These are phyloP conservation scores for Ustilago loliicola DNA, from an alignment of 1,284 basidiomycete genomes.

Conservation along the genomic window DNA sequence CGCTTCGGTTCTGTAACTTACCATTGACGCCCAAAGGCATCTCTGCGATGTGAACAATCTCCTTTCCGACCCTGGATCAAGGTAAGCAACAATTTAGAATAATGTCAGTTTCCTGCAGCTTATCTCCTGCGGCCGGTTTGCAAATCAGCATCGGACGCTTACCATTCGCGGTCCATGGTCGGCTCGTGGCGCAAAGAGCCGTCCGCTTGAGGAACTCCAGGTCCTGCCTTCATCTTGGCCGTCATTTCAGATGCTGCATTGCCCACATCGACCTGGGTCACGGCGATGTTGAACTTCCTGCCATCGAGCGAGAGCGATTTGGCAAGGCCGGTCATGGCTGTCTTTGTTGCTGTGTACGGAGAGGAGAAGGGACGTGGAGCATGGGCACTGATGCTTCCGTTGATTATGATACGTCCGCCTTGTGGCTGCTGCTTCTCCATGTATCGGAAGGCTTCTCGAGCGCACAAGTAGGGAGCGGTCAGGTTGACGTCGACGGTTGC, in stretches of 20 bases:
- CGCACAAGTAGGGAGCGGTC: constrained; percentile 57
- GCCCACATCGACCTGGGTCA: constrained; percentile 61
- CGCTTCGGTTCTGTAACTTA: constrained; percentile 19
- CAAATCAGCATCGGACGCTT: constrained; percentile 7
- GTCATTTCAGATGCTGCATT: constrained; percentile 63
- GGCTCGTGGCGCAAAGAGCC: constrained; percentile 54
- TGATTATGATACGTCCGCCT: constrained; percentile 62
- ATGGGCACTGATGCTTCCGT: constrained; percentile 58
- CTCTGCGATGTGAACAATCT: constrained; percentile 57
- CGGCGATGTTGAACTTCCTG: constrained; percentile 53
- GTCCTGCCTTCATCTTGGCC: constrained; percentile 47
- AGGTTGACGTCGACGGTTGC: constrained; percentile 59
- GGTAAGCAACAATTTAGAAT: background rate
- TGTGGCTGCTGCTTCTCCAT: constrained; percentile 54
- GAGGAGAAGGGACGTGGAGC: constrained; percentile 49
- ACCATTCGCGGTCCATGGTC: constrained; percentile 53
- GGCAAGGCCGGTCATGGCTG: constrained; percentile 57
- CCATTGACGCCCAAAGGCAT: constrained; percentile 59
- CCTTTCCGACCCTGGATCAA: constrained; percentile 42
- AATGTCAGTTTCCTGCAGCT: constrained; percentile 1
- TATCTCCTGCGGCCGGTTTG: background rate
- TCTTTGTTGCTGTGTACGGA: constrained; percentile 60
- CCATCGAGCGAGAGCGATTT: constrained; percentile 60
- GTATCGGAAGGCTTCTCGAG: constrained; percentile 59
- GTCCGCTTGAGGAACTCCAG: constrained; percentile 56